A percentile compares a stretch with the other conserved stretches of the same genome.
Evolutionary conservation across 495 filamentous ascomycete genomes (phyloP).

Genomic region (Cercophora newfieldiana): DNA sequence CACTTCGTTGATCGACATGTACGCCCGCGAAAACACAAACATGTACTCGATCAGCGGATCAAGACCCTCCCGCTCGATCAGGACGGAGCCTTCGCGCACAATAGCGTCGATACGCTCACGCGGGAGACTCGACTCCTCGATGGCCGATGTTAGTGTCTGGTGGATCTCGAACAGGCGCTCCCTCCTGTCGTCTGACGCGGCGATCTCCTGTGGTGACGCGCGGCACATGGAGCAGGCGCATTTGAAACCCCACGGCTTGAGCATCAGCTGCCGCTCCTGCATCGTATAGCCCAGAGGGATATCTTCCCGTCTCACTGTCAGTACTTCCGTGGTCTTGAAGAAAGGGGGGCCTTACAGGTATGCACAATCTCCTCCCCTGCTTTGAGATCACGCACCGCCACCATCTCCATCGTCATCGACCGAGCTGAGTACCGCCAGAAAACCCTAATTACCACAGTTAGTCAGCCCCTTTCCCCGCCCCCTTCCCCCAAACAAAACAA

Average conservation of each 20-base stretch:
- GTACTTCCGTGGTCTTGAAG: background rate
- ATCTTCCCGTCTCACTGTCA: constrained; percentile 21
- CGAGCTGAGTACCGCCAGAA: constrained; percentile 34
- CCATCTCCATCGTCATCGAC: constrained; percentile 33
- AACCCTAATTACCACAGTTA: constrained; percentile 2
- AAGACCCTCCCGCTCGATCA: constrained; percentile 34
- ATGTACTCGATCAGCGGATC: constrained; percentile 36
- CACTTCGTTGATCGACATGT: constrained; percentile 29
- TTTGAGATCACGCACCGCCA: constrained; percentile 35
- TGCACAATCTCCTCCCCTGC: constrained; percentile 38
- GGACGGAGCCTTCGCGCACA: constrained; percentile 24
- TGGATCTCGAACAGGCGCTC: constrained; percentile 33
- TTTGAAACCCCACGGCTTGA: constrained; percentile 35
- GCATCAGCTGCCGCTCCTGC: constrained; percentile 28
- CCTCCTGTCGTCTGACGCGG: constrained; percentile 29
- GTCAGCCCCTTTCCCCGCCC: background rate
- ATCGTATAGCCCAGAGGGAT: constrained; percentile 34
- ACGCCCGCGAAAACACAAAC: constrained; percentile 32
- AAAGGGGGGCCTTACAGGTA: constrained; percentile 30
- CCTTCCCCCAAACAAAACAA: background rate
- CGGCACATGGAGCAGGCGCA: constrained; percentile 37
- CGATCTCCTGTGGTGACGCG: constrained; percentile 17
- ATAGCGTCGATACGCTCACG: constrained; percentile 20
- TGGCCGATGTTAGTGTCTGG: constrained; percentile 4
- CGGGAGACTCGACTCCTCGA: constrained; percentile 18